phyloP scores from a whole-genome alignment of 2,329 filamentous ascomycete genomes.

The Diaporthe destruens region DNA sequence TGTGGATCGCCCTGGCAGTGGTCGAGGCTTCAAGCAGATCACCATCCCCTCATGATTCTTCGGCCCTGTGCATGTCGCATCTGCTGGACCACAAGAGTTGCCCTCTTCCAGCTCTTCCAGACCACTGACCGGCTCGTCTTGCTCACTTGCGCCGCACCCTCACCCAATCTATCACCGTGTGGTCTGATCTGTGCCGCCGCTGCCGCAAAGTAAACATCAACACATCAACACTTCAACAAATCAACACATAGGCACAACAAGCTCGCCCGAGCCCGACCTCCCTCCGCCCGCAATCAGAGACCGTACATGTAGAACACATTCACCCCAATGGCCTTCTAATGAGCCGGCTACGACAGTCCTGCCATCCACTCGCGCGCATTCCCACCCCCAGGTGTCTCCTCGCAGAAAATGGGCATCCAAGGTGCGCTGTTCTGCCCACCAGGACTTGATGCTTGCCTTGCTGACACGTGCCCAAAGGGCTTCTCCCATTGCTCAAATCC shows the following conservation, averaged over 20 bases:
- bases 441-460: background rate
- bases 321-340: constrained; percentile 22
- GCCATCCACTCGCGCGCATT: background rate
- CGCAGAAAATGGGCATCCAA: constrained; percentile 45
- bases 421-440: constrained; percentile 42
- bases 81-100: background rate
- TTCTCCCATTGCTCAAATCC: constrained; percentile 93
- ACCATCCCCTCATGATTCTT: background rate
- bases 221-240: background rate
- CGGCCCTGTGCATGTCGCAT: background rate
- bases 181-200: constrained; percentile 7
- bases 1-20: constrained; percentile 7
- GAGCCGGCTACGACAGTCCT: constrained; percentile 1
- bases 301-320: background rate
- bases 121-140: background rate
- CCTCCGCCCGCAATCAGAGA: background rate
- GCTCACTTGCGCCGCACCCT: constrained; percentile 6
- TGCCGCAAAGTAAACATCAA: constrained; percentile 27
- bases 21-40: background rate
- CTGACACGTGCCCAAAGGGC: constrained; percentile 64
- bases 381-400: background rate
- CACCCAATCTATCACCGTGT: background rate
- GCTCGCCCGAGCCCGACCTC: background rate
- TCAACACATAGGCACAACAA: background rate
- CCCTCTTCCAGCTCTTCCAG: background rate